Percentiles rank a stretch among this genome's conserved stretches.
Evolutionary conservation across 2,329 filamentous ascomycete species (phyloP).

Genomic region (Pseudovirgaria hyperparasitica): DNA sequence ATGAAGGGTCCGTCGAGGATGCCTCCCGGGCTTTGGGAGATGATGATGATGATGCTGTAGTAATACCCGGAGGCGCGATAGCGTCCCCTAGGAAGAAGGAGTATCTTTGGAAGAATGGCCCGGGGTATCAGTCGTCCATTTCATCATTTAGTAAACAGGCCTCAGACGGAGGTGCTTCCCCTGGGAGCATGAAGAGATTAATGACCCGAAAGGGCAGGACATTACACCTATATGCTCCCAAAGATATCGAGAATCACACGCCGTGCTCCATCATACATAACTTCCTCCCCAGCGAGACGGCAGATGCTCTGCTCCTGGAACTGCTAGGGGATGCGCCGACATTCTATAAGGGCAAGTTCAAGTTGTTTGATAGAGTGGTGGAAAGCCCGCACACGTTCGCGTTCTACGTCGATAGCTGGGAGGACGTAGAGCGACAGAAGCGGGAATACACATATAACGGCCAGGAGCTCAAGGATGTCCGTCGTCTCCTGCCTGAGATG

Average conservation of each 20-base stretch:
- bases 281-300: slow-evolving; percentile 61
- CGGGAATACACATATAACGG: slow-evolving; percentile 83
- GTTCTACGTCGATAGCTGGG: slow-evolving; percentile 67
- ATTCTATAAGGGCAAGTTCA: slow-evolving; percentile 62
- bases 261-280: slow-evolving; percentile 90
- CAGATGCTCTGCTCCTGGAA: slow-evolving; percentile 62
- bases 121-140: slow-evolving; percentile 33
- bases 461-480: slow-evolving; percentile 58
- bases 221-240: slow-evolving; percentile 68
- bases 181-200: slow-evolving; percentile 22
- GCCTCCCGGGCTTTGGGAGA: slow-evolving; percentile 45
- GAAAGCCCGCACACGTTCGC: slow-evolving; percentile 71
- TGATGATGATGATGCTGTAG: slow-evolving; percentile 12
- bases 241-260: slow-evolving; percentile 69
- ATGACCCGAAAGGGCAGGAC: slow-evolving; percentile 69
- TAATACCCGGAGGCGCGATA: too few species aligned
- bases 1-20: slow-evolving; percentile 61
- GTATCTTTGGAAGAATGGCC: slow-evolving; percentile 7
- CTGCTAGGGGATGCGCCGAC: slow-evolving; percentile 60
- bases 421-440: slow-evolving; percentile 57
- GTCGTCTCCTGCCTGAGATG: slow-evolving; percentile 64
- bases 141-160: slow-evolving; percentile 13
- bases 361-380: slow-evolving; percentile 80
- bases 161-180: neutral
- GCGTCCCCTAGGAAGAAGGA: slow-evolving; percentile 22